Percentiles rank a stretch among this genome's conserved stretches.
Conservation (phyloP, 305 asterid genomes). For the Ilex paraguariensis region DNA sequence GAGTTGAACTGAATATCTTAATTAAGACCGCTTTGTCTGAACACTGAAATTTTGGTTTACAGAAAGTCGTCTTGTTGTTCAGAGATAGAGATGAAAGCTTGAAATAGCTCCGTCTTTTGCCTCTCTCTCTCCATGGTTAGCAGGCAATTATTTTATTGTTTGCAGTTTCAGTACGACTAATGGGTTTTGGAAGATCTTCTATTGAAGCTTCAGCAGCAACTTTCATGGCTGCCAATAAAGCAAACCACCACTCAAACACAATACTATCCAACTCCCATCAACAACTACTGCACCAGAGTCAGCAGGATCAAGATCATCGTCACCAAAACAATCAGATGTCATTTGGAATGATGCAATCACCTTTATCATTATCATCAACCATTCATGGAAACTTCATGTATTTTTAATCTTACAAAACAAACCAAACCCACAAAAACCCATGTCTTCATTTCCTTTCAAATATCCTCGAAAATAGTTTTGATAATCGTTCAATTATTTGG, state of each 20-base stretch:
- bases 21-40: constrained; percentile 30
- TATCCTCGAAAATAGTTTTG: background rate
- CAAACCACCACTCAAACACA: constrained; percentile 6
- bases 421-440: background rate
- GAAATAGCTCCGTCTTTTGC: constrained; percentile 48
- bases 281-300: constrained; percentile 8
- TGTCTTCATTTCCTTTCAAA: background rate
- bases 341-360: constrained; percentile 56
- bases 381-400: constrained; percentile 51
- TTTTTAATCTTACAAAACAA: background rate
- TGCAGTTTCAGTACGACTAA: constrained; percentile 16
- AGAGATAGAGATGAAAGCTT: constrained; percentile 23
- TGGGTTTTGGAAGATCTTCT: constrained; percentile 27
- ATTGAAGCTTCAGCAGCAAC: constrained; percentile 12
- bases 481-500: no score
- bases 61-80: constrained; percentile 39
- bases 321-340: constrained; percentile 51
- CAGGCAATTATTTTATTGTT: constrained; percentile 4
- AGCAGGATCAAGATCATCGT: constrained; percentile 12
- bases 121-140: constrained; percentile 23
- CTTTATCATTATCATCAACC: constrained; percentile 43
- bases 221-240: constrained; percentile 41
- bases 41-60: constrained; percentile 14
- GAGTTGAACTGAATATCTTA: constrained; percentile 8
- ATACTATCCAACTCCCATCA: constrained; percentile 5